Evolutionary conservation across 306 rosid genomes (phyloP).

Genomic region (Sindora glabra): DNA sequence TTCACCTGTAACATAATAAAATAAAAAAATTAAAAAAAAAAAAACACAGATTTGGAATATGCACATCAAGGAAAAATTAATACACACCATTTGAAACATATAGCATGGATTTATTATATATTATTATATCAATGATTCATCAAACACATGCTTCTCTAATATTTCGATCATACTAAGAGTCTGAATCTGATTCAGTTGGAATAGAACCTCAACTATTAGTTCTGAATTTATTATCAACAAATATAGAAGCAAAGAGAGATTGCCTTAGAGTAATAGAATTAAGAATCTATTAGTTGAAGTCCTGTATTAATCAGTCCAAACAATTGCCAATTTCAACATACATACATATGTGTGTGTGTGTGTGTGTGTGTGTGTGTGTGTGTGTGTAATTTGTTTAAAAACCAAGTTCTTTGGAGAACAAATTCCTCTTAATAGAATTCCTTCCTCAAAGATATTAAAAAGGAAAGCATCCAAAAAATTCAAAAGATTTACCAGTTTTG

Average conservation of each 20-base stretch:
- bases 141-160: not conserved
- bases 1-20: conserved; percentile 38
- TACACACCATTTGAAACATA: not conserved
- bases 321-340: not conserved
- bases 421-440: too few species aligned
- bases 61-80: not conserved
- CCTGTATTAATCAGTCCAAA: not conserved
- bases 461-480: too few species aligned
- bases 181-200: not conserved
- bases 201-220: not conserved
- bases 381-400: too few species aligned
- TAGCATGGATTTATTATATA: not conserved
- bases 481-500: too few species aligned
- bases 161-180: not conserved
- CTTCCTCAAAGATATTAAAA: too few species aligned
- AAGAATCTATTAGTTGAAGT: not conserved
- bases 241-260: not conserved
- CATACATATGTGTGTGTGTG: too few species aligned
- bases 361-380: too few species aligned
- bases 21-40: not conserved
- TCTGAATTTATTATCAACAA: too few species aligned
- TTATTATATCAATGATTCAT: not conserved
- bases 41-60: conserved; percentile 6
- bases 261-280: not conserved
- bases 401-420: too few species aligned